Percentiles rank a stretch among this genome's conserved stretches.
These are phyloP conservation scores for Pseudogymnoascus sp. DNA, from an alignment of 2,329 filamentous ascomycete genomes.

Conservation along the genomic window DNA sequence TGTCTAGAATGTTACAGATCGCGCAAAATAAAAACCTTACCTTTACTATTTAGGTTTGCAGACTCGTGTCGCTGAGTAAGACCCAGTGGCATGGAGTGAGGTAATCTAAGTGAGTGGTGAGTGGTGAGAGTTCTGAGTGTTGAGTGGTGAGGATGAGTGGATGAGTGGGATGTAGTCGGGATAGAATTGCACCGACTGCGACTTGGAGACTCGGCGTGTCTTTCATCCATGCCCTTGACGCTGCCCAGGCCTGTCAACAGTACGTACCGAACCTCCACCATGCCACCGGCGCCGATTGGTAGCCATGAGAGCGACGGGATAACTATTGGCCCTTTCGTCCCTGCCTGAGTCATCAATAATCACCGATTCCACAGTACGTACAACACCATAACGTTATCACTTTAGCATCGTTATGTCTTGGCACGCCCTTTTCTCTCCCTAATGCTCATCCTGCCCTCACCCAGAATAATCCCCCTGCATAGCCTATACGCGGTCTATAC, in stretches of 20 bases:
- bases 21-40: background rate
- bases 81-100: background rate
- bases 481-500: background rate
- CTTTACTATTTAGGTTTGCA: background rate
- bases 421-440: background rate
- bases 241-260: background rate
- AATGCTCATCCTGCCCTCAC: background rate
- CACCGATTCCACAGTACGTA: background rate
- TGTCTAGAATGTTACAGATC: background rate
- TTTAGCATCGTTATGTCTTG: background rate
- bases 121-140: background rate
- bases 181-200: background rate
- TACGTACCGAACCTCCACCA: background rate
- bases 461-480: background rate
- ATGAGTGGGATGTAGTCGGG: background rate
- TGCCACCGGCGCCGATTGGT: background rate
- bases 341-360: background rate
- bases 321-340: background rate
- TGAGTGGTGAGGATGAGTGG: background rate
- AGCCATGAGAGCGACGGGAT: background rate
- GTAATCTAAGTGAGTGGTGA: too few relatives aligned
- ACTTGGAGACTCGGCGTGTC: background rate
- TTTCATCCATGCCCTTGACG: background rate
- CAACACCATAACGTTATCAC: conserved; percentile 6
- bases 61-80: background rate